Conservation (phyloP, 345 rosid genomes). For the Lepidium didymum region DNA sequence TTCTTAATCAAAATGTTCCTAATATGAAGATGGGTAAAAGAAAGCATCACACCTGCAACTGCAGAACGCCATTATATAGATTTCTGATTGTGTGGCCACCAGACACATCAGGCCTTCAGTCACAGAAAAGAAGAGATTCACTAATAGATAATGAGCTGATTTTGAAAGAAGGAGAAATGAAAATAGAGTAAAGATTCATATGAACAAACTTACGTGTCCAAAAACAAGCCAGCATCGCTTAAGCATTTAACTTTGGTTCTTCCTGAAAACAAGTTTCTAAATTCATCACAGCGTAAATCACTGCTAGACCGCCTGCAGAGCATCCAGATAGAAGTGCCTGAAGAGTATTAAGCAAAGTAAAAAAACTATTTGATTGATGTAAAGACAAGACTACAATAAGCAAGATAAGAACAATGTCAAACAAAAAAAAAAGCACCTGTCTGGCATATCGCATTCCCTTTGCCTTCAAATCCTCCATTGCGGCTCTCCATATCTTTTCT, state of each 20-base stretch:
- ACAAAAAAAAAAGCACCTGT: constrained; percentile 37
- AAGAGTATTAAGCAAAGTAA: neutral
- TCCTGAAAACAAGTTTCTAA: constrained; percentile 56
- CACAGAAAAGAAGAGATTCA: constrained; percentile 9
- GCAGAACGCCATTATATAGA: constrained; percentile 62
- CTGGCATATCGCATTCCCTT: constrained; percentile 75
- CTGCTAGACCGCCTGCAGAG: constrained; percentile 93
- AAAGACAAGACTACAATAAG: neutral
- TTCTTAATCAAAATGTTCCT: neutral
- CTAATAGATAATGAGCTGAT: neutral
- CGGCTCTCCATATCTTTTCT: constrained; percentile 85
- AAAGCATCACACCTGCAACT: constrained; percentile 52
- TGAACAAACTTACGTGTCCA: constrained; percentile 60
- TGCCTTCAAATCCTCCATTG: constrained; percentile 64
- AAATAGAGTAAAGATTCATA: neutral
- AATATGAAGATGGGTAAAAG: neutral
- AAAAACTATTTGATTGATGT: neutral
- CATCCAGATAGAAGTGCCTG: constrained; percentile 95
- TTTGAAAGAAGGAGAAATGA: neutral
- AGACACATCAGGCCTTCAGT: constrained; percentile 64
- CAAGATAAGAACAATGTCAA: neutral
- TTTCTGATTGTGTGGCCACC: constrained; percentile 79
- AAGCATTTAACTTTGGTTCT: constrained; percentile 75
- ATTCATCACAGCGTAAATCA: constrained; percentile 86
- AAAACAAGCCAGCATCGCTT: constrained; percentile 93